Evolutionary conservation across 306 rosid genomes (phyloP).

Genomic region (Vicia faba): DNA sequence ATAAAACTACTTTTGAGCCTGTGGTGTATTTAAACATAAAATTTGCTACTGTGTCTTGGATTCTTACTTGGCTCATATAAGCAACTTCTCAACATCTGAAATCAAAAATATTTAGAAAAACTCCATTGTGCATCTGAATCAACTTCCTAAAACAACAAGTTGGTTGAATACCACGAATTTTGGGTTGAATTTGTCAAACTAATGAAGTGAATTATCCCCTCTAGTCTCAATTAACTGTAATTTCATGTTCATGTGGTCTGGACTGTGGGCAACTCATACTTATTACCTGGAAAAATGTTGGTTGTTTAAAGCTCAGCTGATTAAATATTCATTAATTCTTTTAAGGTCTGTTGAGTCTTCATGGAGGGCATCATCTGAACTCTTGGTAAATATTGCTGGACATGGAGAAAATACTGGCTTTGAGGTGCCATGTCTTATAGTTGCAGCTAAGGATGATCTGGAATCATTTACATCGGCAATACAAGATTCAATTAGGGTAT

Average conservation of each 20-base stretch:
- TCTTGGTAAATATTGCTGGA: slow-evolving; percentile 82
- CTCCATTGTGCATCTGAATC: slow-evolving; percentile 22
- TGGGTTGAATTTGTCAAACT: background rate
- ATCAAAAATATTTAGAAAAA: background rate
- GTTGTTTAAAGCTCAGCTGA: no score
- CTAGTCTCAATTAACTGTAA: background rate
- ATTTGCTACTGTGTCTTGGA: slow-evolving; percentile 10
- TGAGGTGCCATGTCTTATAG: slow-evolving; percentile 98
- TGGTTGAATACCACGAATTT: slow-evolving; percentile 12
- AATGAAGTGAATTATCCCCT: background rate
- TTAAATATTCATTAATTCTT: slow-evolving; percentile 39
- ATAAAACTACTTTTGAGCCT: background rate
- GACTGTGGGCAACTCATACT: no score
- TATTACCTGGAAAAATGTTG: no score
- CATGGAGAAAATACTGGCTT: slow-evolving; percentile 96
- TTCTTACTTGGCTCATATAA: slow-evolving; percentile 21
- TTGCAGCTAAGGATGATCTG: slow-evolving; percentile 93
- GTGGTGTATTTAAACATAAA: background rate
- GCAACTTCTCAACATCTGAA: no score
- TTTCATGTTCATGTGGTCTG: no score
- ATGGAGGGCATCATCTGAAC: slow-evolving; percentile 81
- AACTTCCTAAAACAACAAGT: slow-evolving; percentile 17
- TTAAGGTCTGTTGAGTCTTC: slow-evolving; percentile 84
- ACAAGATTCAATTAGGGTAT: slow-evolving; percentile 91
- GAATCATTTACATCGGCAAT: slow-evolving; percentile 90